Percentiles rank a stretch among this genome's conserved stretches.
Evolutionary conservation across 768 basidiomycete species (phyloP).

Genomic region (Leccinum variicolor): DNA sequence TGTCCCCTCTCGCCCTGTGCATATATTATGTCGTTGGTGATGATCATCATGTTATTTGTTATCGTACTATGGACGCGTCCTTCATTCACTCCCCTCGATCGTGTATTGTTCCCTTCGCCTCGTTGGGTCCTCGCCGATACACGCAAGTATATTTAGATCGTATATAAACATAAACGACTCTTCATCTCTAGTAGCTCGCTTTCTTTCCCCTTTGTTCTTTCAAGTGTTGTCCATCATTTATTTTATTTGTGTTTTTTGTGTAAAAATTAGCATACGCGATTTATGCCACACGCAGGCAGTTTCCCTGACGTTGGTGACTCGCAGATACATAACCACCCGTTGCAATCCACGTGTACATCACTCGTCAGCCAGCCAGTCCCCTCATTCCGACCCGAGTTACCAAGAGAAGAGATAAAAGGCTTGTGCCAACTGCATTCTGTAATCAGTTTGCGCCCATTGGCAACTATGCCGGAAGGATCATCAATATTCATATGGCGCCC

Average conservation of each 20-base stretch:
- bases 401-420: background rate
- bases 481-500: background rate
- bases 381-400: background rate
- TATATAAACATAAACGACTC: slow-evolving; percentile 11
- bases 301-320: background rate
- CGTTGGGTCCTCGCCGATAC: background rate
- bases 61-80: slow-evolving; percentile 1
- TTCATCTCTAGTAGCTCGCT: slow-evolving; percentile 1
- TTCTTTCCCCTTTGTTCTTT: background rate
- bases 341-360: slow-evolving; percentile 7
- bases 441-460: slow-evolving; percentile 12
- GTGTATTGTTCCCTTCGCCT: slow-evolving; percentile 2
- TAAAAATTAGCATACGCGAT: background rate
- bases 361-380: background rate
- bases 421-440: background rate
- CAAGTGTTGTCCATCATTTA: background rate
- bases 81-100: background rate
- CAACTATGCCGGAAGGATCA: slow-evolving; percentile 19
- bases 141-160: slow-evolving; percentile 11
- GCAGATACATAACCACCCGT: background rate
- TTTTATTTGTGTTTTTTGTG: background rate
- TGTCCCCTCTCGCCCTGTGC: slow-evolving; percentile 1
- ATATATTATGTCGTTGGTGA: background rate
- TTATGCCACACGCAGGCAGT: background rate
- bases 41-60: slow-evolving; percentile 3